These are phyloP conservation scores for Paspalum vaginatum DNA, from an alignment of 176 grass and related monocot species.

Conservation along the genomic window DNA sequence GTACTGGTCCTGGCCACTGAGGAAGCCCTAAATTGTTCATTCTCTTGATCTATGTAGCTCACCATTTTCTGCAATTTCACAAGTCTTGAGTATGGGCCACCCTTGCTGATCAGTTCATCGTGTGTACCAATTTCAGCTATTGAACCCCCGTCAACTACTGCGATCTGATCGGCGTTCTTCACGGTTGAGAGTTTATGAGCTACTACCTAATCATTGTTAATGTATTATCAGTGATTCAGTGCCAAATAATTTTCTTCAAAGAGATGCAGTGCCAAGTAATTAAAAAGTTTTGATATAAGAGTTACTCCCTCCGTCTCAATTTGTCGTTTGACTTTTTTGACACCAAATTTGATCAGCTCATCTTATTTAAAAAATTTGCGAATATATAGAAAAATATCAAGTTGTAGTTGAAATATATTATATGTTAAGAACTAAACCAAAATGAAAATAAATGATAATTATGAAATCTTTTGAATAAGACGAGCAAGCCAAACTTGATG, in stretches of 20 bases:
- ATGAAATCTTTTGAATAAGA: too few relatives aligned
- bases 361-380: too few relatives aligned
- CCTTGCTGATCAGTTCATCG: slow-evolving; percentile 79
- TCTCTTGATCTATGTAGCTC: slow-evolving; percentile 93
- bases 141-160: slow-evolving; percentile 77
- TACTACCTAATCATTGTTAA: slow-evolving; percentile 68
- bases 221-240: slow-evolving; percentile 28
- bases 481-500: too few relatives aligned
- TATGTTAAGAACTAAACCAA: too few relatives aligned
- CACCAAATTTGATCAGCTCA: too few relatives aligned
- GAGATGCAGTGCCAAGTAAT: background rate
- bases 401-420: too few relatives aligned
- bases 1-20: slow-evolving; percentile 77
- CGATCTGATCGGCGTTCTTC: slow-evolving; percentile 93
- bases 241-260: background rate
- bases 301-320: too few relatives aligned
- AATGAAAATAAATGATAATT: too few relatives aligned
- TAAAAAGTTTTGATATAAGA: background rate
- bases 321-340: too few relatives aligned
- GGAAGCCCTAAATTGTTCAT: slow-evolving; percentile 65
- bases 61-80: slow-evolving; percentile 94
- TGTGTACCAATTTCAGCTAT: slow-evolving; percentile 94
- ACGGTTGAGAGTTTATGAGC: slow-evolving; percentile 98
- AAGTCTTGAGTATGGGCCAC: slow-evolving; percentile 79
- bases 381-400: too few relatives aligned